These are phyloP conservation scores for Juncus inflexus DNA, from an alignment of 176 grass and related monocot species.

Conservation along the genomic window DNA sequence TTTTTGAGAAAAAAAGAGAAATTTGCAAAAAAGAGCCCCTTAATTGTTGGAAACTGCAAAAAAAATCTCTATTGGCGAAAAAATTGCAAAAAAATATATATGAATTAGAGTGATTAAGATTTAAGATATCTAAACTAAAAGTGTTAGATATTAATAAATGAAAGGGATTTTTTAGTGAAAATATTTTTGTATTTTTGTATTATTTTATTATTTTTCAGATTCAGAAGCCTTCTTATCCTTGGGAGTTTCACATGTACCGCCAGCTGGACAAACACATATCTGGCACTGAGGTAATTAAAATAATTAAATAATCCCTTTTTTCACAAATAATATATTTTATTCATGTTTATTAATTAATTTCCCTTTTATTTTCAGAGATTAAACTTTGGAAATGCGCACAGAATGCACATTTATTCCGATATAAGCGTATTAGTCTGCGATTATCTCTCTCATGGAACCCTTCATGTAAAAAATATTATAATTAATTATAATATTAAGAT, in stretches of 20 bases:
- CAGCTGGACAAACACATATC: constrained; percentile 77
- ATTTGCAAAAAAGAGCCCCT: too few relatives aligned
- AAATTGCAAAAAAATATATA: neutral
- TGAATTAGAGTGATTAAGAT: neutral
- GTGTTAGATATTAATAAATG: neutral
- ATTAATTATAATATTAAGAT: neutral
- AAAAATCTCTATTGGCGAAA: neutral
- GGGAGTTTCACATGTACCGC: constrained; percentile 98
- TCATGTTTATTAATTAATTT: constrained; percentile 11
- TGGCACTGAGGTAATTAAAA: constrained; percentile 54
- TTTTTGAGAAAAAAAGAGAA: neutral
- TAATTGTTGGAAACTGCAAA: too few relatives aligned
- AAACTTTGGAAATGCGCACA: constrained; percentile 62
- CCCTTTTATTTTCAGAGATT: constrained; percentile 53
- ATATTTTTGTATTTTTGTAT: neutral
- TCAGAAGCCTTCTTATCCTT: constrained; percentile 70
- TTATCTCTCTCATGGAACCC: constrained; percentile 75
- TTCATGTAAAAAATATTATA: constrained; percentile 52
- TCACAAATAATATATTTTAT: constrained; percentile 16
- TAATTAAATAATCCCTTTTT: neutral
- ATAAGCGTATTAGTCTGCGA: constrained; percentile 74
- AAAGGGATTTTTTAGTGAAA: neutral
- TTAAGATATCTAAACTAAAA: neutral
- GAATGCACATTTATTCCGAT: constrained; percentile 70
- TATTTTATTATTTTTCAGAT: constrained; percentile 46